A percentile compares a stretch with the other conserved stretches of the same genome.
Conservation (phyloP, 2,329 filamentous ascomycete genomes). For the Podosphaera fusca region DNA sequence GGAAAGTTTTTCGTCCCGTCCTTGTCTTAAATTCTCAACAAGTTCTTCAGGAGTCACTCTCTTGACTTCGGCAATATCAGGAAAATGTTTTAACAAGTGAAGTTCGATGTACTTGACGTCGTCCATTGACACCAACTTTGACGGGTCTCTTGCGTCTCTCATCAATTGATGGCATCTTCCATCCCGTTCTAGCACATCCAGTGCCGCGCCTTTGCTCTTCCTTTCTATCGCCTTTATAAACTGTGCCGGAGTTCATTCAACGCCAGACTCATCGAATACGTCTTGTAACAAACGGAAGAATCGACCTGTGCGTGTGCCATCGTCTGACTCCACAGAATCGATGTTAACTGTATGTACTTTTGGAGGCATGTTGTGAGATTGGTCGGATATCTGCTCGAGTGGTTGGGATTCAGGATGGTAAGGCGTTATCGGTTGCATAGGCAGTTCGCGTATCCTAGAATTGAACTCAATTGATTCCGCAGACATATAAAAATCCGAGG, state of each 20-base stretch:
- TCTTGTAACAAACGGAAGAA: not conserved
- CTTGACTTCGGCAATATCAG: not conserved
- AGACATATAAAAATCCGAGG: too few species aligned
- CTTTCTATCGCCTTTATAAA: not conserved
- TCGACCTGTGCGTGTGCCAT: not conserved
- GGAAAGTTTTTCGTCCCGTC: too few species aligned
- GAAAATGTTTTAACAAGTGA: not conserved
- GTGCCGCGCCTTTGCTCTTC: not conserved
- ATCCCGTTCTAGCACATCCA: not conserved
- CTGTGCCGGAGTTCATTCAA: not conserved
- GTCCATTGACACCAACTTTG: not conserved
- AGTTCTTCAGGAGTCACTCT: too few species aligned
- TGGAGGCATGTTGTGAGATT: not conserved
- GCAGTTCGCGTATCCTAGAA: too few species aligned
- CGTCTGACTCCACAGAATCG: not conserved
- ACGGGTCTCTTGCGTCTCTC: not conserved
- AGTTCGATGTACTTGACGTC: not conserved
- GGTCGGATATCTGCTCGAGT: too few species aligned
- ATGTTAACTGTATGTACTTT: not conserved
- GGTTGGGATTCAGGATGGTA: too few species aligned
- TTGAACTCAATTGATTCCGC: too few species aligned
- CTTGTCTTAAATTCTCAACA: too few species aligned
- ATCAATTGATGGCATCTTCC: not conserved
- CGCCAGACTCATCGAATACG: not conserved
- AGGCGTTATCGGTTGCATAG: too few species aligned